Percentiles rank a stretch among this genome's conserved stretches.
phyloP scores from a whole-genome alignment of 1,284 basidiomycete genomes.

The Microbotryum violaceum region DNA sequence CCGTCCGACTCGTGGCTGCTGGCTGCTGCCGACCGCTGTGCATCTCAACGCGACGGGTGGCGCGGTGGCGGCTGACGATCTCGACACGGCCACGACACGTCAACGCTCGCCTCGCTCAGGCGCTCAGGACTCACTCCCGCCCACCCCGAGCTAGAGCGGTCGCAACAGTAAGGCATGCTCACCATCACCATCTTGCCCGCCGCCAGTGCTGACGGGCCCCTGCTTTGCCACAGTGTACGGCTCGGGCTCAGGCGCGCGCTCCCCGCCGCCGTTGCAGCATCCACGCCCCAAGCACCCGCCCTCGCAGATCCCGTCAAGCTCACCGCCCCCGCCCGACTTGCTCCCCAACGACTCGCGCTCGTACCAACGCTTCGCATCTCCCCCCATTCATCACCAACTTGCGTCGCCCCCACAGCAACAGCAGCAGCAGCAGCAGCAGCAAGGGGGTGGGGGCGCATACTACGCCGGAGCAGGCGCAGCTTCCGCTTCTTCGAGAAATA shows the following conservation, averaged over 20 bases:
- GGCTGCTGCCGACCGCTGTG: too few relatives aligned
- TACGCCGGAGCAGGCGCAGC: background rate
- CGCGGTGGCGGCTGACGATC: too few relatives aligned
- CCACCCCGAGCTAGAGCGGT: too few relatives aligned
- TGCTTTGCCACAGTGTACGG: too few relatives aligned
- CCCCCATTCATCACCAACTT: conserved; percentile 16
- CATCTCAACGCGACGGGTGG: too few relatives aligned
- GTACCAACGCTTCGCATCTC: conserved; percentile 34
- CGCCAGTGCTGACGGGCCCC: too few relatives aligned
- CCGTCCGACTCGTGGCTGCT: too few relatives aligned
- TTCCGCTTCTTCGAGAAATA: background rate
- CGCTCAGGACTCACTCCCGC: too few relatives aligned
- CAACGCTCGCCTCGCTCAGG: too few relatives aligned
- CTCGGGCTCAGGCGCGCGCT: conserved; percentile 1
- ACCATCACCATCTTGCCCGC: too few relatives aligned
- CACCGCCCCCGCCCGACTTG: conserved; percentile 8
- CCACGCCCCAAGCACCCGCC: conserved; percentile 28
- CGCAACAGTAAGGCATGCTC: too few relatives aligned
- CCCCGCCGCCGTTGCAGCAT: conserved; percentile 30
- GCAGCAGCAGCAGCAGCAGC: background rate
- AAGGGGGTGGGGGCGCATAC: background rate
- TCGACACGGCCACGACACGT: too few relatives aligned
- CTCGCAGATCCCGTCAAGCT: conserved; percentile 17
- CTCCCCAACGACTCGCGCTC: background rate
- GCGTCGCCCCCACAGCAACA: conserved; percentile 1